Evolutionary conservation across 139 green algal species (phyloP).

Genomic region (Micractinium sp.): DNA sequence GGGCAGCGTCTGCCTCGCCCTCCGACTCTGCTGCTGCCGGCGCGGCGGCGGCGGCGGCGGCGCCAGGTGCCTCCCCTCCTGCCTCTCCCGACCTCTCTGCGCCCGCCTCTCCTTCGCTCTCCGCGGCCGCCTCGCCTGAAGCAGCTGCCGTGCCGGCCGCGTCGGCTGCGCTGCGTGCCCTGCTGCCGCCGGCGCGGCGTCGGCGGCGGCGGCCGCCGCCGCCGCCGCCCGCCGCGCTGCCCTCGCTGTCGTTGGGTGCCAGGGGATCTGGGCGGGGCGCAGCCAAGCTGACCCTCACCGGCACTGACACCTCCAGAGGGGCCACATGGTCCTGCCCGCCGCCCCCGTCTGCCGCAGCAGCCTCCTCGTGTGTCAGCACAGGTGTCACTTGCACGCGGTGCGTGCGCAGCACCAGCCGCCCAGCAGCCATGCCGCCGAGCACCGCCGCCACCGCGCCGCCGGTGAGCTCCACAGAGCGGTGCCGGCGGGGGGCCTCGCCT

Average conservation of each 20-base stretch:
- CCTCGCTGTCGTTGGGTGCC: conserved; percentile 12
- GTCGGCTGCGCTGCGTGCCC: background rate
- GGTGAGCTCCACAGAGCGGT: background rate
- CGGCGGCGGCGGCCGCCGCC: background rate
- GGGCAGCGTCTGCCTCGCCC: background rate
- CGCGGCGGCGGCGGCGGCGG: no score
- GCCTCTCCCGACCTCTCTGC: background rate
- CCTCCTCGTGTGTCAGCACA: background rate
- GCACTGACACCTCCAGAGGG: background rate
- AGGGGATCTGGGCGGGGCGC: background rate
- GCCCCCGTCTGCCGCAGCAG: background rate
- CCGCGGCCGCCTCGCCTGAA: background rate
- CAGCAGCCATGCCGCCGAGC: conserved; percentile 7
- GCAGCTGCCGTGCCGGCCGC: background rate
- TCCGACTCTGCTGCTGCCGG: background rate
- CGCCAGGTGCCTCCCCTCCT: background rate
- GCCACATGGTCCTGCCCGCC: background rate
- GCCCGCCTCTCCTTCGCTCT: background rate
- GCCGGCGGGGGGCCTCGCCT: background rate
- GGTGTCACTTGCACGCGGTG: background rate
- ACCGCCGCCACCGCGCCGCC: conserved; percentile 10
- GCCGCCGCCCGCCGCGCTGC: conserved; percentile 1
- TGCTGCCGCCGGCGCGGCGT: background rate
- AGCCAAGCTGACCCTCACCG: background rate
- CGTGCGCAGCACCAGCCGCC: background rate